Percentiles rank a stretch among this genome's conserved stretches.
Evolutionary conservation across 2,329 filamentous ascomycete species (phyloP).

Genomic region (Paramyrothecium roridum): DNA sequence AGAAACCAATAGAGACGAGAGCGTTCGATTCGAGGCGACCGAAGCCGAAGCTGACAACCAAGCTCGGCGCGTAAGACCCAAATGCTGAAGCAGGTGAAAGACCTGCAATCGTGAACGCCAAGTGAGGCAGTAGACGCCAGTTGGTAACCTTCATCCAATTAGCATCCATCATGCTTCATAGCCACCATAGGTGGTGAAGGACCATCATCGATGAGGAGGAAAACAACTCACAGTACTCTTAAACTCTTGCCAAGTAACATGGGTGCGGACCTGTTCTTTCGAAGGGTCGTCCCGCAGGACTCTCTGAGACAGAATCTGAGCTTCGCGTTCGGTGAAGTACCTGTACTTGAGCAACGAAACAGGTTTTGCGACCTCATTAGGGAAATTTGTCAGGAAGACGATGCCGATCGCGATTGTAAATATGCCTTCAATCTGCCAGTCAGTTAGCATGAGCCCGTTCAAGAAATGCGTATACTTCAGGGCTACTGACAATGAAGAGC

Average conservation of each 20-base stretch:
- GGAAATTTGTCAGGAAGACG: slow-evolving; percentile 26
- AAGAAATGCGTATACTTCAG: background rate
- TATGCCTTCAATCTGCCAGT: slow-evolving; percentile 25
- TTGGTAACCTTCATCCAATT: slow-evolving; percentile 23
- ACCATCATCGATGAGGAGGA: too few relatives aligned
- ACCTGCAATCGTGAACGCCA: slow-evolving; percentile 22
- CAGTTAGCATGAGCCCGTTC: background rate
- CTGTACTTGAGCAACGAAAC: slow-evolving; percentile 20
- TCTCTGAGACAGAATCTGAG: slow-evolving; percentile 25
- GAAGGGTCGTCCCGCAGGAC: slow-evolving; percentile 21
- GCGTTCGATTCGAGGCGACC: slow-evolving; percentile 16
- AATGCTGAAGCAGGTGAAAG: slow-evolving; percentile 22
- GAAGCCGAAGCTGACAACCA: slow-evolving; percentile 29
- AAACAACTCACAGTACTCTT: slow-evolving; percentile 22
- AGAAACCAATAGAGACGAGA: slow-evolving; percentile 27
- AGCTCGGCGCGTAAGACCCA: slow-evolving; percentile 8
- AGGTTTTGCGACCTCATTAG: slow-evolving; percentile 19
- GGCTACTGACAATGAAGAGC: slow-evolving; percentile 49
- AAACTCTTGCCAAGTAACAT: slow-evolving; percentile 24
- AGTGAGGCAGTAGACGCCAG: slow-evolving; percentile 28
- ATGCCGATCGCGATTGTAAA: slow-evolving; percentile 28
- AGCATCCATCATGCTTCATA: background rate
- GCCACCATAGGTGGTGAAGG: too few relatives aligned
- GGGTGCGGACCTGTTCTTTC: slow-evolving; percentile 20
- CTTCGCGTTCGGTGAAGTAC: slow-evolving; percentile 28